Evolutionary conservation across 495 filamentous ascomycete species (phyloP), one percentile per base, ranked within the genome.

Genomic region (Bacidia gigantensis): DNA sequence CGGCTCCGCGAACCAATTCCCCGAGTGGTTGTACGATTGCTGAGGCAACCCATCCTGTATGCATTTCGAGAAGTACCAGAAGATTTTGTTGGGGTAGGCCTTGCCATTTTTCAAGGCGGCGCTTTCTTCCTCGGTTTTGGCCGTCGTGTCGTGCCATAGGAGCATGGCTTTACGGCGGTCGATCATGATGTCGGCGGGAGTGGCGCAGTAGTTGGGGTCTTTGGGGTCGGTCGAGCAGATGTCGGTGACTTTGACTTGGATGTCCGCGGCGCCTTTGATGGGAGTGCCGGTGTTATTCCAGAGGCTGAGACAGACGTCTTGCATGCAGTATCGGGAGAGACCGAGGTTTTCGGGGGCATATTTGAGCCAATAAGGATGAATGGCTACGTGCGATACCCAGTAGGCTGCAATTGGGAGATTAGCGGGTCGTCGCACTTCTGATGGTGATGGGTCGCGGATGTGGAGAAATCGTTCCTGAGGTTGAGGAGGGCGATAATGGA

Each of bases 281-380:
- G 29, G 3, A 18, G 23, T 22, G 41, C 41, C 41, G 41, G 12
- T 22, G 5, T 44, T 17, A 9, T 17, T 60, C 60, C 60, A 62
- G 25, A 58, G 56, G 2, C 54, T 57, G 29, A 62, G 59, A 43
- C 60, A 62, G 11, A 59, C 60, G 29, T 62, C 60, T 38, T 62
- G 60, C 60, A 59, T 62, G 46, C 60, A 62, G 42, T 62, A 62
- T 7, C 41, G 12, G 41, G 41, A 44, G 41, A n/a, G 41, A 18
- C 41, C 12, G 41, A 41, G 57, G 48, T 50, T 51, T 26, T 57
- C 46, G 23, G 50, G 50, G 7, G 57, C 60, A 41, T 57, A 62
- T 51, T 62, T 62, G 45, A 62, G 60, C 26, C 56, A 62, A 39
- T 62, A 62, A 2, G 60, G 60, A 46, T 62, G 60, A 14, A 62